phyloP scores from a whole-genome alignment of 2,329 filamentous ascomycete species.

The Aspergillus jensenii region DNA sequence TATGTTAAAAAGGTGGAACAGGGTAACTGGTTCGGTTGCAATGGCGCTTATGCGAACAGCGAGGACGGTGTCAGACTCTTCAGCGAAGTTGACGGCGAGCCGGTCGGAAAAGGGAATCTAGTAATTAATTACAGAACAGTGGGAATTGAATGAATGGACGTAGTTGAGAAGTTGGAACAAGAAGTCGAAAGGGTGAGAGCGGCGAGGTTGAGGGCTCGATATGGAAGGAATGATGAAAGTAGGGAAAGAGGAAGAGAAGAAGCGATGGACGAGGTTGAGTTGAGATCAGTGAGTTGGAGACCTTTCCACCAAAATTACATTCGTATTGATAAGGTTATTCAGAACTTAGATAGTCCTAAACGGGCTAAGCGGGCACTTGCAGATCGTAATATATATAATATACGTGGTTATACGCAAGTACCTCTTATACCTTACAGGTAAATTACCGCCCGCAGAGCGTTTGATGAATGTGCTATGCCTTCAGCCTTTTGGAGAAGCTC shows the following conservation, averaged over 20 bases:
- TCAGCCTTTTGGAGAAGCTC: neutral
- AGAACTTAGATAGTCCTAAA: neutral
- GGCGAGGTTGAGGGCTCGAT: conserved; percentile 8
- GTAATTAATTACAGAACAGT: neutral
- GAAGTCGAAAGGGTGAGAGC: neutral
- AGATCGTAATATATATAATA: neutral
- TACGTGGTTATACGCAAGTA: neutral
- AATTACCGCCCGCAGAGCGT: neutral
- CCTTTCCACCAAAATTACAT: conserved; percentile 5
- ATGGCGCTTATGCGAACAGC: neutral
- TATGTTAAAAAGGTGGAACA: conserved; percentile 4
- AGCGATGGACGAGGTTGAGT: neutral
- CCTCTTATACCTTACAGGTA: neutral
- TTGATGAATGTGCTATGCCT: neutral
- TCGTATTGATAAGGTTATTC: neutral
- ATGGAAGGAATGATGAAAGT: conserved; percentile 13
- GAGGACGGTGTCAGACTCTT: neutral
- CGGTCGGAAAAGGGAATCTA: neutral
- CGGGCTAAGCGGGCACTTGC: neutral
- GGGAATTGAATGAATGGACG: neutral
- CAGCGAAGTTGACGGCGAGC: neutral
- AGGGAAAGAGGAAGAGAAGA: conserved; percentile 14
- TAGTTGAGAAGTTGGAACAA: neutral
- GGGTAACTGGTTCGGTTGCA: neutral
- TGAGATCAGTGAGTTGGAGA: conserved; percentile 3